phyloP scores from a whole-genome alignment of 106 monocot genomes.

The Xerophyta viscosa region DNA sequence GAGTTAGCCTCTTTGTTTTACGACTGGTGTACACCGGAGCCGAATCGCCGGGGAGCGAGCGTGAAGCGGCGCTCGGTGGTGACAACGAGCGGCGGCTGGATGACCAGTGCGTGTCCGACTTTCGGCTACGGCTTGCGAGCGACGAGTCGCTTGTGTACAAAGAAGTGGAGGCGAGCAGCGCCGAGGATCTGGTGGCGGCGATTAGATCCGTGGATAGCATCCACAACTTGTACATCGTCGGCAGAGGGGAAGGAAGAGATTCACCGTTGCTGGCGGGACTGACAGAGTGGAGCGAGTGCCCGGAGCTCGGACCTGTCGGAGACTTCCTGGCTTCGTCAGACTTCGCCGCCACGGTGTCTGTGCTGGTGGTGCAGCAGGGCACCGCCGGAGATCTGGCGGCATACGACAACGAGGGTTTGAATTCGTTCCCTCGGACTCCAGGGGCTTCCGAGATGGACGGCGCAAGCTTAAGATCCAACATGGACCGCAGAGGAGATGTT shows the following conservation, averaged over 20 bases:
- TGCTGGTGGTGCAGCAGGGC: too few species aligned
- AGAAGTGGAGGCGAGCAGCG: conserved; percentile 26
- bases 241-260: conserved; percentile 10
- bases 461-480: too few species aligned
- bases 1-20: conserved; percentile 3
- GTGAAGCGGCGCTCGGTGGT: not conserved
- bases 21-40: not conserved
- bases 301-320: too few species aligned
- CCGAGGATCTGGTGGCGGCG: conserved; percentile 17
- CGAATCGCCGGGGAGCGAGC: not conserved
- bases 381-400: too few species aligned
- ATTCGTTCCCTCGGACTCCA: too few species aligned
- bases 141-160: conserved; percentile 24
- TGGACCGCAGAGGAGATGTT: too few species aligned
- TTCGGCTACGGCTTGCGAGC: conserved; percentile 2
- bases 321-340: too few species aligned
- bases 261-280: conserved; percentile 21
- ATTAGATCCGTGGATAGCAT: conserved; percentile 30
- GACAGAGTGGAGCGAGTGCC: too few species aligned
- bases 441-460: too few species aligned
- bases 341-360: too few species aligned
- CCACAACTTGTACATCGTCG: conserved; percentile 50
- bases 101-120: not conserved
- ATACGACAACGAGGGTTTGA: too few species aligned
- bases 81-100: not conserved